These are phyloP conservation scores for Tolypocladium ovalisporum DNA, from an alignment of 2,329 filamentous ascomycete species.

Conservation along the genomic window DNA sequence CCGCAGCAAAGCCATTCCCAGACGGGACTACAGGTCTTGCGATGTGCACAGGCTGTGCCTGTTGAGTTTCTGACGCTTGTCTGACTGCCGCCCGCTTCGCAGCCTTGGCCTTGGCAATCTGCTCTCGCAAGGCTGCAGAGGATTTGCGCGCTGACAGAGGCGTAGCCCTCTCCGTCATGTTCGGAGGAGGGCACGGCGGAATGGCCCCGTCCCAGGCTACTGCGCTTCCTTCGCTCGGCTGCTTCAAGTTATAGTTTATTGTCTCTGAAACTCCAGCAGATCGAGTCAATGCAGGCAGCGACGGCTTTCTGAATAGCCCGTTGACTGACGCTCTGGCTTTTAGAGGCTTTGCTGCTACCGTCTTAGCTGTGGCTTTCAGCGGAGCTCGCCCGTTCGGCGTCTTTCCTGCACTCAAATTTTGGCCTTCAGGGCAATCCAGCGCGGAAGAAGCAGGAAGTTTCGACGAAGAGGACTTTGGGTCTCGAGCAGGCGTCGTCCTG, in stretches of 20 bases:
- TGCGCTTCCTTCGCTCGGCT: slow-evolving; percentile 1
- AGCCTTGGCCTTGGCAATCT: slow-evolving; percentile 87
- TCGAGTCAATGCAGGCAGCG: slow-evolving; percentile 27
- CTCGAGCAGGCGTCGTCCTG: slow-evolving; percentile 11
- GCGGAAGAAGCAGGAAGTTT: slow-evolving; percentile 15
- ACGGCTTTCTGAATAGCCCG: slow-evolving; percentile 45
- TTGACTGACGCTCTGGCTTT: slow-evolving; percentile 42
- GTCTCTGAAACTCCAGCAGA: slow-evolving; percentile 2
- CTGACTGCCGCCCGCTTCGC: slow-evolving; percentile 50
- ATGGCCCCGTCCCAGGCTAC: slow-evolving; percentile 20
- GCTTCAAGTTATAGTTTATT: background rate
- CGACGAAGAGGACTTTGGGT: slow-evolving; percentile 9
- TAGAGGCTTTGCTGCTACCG: slow-evolving; percentile 30
- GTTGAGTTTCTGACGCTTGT: slow-evolving; percentile 15
- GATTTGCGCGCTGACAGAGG: slow-evolving; percentile 44
- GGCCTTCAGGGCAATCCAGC: slow-evolving; percentile 12
- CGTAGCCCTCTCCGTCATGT: slow-evolving; percentile 7
- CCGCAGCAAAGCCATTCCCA: slow-evolving; percentile 38
- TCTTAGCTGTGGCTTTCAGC: slow-evolving; percentile 34
- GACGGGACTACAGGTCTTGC: slow-evolving; percentile 31
- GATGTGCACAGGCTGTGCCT: slow-evolving; percentile 1
- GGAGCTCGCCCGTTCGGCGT: slow-evolving; percentile 11
- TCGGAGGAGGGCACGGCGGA: slow-evolving; percentile 9
- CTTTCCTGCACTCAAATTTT: slow-evolving; percentile 30
- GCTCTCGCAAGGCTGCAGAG: slow-evolving; percentile 72